A percentile compares a stretch with the other conserved stretches of the same genome.
These are phyloP conservation scores for Sonneratia caseolaris DNA, from an alignment of 345 rosid species.

Conservation along the genomic window DNA sequence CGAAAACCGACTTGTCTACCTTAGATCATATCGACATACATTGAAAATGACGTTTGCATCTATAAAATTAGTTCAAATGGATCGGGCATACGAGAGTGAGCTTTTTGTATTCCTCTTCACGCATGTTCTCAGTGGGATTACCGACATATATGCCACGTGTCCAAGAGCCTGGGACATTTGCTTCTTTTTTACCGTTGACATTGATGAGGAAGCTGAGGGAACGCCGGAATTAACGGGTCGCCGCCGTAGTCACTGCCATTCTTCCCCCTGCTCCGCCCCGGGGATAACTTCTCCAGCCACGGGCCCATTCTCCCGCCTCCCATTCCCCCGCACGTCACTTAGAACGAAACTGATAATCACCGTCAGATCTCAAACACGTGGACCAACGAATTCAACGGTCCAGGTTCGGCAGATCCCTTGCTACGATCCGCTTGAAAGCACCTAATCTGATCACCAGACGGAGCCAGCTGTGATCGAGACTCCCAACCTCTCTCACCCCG, in stretches of 20 bases:
- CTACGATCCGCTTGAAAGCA: not conserved
- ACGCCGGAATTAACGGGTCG: not conserved
- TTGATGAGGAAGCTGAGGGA: not conserved
- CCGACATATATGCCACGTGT: no score
- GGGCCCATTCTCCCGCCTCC: not conserved
- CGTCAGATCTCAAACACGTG: not conserved
- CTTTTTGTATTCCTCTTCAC: no score
- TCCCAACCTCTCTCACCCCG: not conserved
- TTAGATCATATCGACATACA: no score
- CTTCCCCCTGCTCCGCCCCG: not conserved
- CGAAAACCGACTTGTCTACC: no score
- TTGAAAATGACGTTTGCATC: no score
- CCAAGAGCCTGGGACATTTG: no score
- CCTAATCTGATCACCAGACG: not conserved
- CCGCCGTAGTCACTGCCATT: not conserved
- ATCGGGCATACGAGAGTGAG: no score
- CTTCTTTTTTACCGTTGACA: not conserved
- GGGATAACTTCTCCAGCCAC: not conserved
- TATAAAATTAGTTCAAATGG: no score
- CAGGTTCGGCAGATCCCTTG: not conserved
- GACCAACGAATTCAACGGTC: not conserved
- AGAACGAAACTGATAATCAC: not conserved
- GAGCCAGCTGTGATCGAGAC: conserved; percentile 2
- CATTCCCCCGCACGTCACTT: not conserved
- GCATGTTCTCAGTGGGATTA: no score